A percentile compares a stretch with the other conserved stretches of the same genome.
These are phyloP conservation scores for Pharnaceum exiguum DNA, from an alignment of 148 eudicot genomes.

Conservation along the genomic window DNA sequence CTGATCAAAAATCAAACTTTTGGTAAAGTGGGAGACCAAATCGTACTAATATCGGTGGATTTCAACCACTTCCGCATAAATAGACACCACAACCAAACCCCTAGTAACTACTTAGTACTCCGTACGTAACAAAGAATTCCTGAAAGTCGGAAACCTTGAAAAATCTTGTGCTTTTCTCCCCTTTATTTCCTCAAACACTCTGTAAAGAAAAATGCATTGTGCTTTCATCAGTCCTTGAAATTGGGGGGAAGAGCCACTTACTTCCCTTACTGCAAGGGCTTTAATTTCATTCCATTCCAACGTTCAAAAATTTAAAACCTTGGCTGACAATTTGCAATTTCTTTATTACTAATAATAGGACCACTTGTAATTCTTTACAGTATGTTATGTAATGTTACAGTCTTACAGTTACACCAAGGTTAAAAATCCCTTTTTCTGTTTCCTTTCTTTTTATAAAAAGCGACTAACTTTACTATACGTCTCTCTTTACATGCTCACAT, in stretches of 20 bases:
- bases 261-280: not conserved
- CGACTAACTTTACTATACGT: not conserved
- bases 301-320: constrained; percentile 12
- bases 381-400: too few species aligned
- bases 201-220: too few species aligned
- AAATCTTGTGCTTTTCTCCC: too few species aligned
- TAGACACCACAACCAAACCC: not conserved
- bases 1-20: constrained; percentile 6
- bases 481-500: constrained; percentile 3
- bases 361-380: constrained; percentile 12
- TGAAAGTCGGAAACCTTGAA: too few species aligned
- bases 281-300: too few species aligned
- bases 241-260: not conserved
- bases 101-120: too few species aligned
- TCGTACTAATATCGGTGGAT: not conserved
- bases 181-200: too few species aligned
- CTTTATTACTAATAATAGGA: not conserved
- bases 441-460: not conserved
- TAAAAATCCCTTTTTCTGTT: constrained; percentile 8
- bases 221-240: too few species aligned
- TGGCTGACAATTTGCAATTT: not conserved
- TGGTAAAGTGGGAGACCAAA: constrained; percentile 3
- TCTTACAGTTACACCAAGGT: not conserved
- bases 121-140: too few species aligned
- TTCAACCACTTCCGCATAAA: constrained; percentile 4